These are phyloP conservation scores for Desmodesmus armatus DNA, from an alignment of 139 green algal genomes.

Conservation along the genomic window DNA sequence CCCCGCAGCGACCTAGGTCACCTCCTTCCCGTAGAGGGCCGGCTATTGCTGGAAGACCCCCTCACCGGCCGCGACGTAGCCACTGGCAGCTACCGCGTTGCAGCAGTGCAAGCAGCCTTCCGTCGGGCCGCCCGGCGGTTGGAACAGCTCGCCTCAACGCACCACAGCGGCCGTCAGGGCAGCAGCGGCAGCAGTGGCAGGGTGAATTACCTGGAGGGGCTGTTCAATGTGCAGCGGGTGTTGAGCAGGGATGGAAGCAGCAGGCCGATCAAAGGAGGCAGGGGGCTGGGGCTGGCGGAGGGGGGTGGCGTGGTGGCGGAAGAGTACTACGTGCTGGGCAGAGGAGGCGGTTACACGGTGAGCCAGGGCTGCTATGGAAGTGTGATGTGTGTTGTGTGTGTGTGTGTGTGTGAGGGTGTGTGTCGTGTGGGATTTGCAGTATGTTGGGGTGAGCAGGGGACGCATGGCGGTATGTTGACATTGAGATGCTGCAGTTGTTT, in stretches of 20 bases:
- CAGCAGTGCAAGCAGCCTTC: conserved; percentile 52
- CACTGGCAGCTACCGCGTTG: conserved; percentile 64
- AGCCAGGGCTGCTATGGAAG: neutral
- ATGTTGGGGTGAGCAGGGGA: neutral
- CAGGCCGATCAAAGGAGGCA: neutral
- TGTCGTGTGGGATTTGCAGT: neutral
- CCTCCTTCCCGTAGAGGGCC: conserved; percentile 29
- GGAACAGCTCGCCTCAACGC: conserved; percentile 53
- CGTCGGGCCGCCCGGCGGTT: conserved; percentile 53
- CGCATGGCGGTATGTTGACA: neutral
- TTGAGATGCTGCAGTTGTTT: neutral
- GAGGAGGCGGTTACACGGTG: conserved; percentile 7
- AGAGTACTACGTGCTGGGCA: conserved; percentile 17
- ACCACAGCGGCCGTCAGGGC: neutral
- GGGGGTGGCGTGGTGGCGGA: neutral
- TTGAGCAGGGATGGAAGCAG: neutral
- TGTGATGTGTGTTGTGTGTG: neutral
- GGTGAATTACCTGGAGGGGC: conserved; percentile 28
- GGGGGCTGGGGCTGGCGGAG: neutral
- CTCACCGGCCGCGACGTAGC: conserved; percentile 63
- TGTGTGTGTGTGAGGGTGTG: neutral
- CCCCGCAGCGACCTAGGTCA: conserved; percentile 8
- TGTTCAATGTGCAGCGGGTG: conserved; percentile 35
- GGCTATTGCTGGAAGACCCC: conserved; percentile 66
- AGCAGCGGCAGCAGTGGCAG: neutral